phyloP scores from a whole-genome alignment of 257 asterid species.

The Forsythia suspensa region DNA sequence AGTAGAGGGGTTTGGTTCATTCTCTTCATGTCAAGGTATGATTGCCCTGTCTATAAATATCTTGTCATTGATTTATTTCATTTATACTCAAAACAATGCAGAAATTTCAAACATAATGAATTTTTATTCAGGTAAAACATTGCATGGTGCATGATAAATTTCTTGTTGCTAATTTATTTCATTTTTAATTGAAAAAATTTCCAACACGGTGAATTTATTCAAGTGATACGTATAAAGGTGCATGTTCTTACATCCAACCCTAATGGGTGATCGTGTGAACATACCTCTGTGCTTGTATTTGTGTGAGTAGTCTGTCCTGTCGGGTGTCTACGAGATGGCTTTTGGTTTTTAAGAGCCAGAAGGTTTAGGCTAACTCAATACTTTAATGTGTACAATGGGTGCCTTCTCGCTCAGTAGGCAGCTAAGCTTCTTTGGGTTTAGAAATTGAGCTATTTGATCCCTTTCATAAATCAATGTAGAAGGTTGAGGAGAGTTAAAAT shows the following conservation, averaged over 20 bases:
- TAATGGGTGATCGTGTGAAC: background rate
- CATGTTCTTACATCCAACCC: background rate
- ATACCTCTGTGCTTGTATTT: background rate
- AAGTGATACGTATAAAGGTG: background rate
- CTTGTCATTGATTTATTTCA: background rate
- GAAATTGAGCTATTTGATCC: background rate
- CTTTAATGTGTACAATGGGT: background rate
- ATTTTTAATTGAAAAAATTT: background rate
- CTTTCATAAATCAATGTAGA: background rate
- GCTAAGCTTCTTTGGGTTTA: background rate
- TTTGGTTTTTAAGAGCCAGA: background rate
- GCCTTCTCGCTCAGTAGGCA: background rate
- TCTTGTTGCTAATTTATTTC: background rate
- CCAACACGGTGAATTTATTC: background rate
- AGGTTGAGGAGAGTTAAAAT: background rate
- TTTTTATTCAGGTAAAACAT: background rate
- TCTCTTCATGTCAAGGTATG: slow-evolving; percentile 3
- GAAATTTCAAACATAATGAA: too few relatives aligned
- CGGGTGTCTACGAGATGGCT: background rate
- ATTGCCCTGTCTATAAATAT: background rate
- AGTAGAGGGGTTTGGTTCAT: background rate
- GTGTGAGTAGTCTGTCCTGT: background rate
- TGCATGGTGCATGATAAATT: background rate
- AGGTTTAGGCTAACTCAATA: background rate
- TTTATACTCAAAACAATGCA: background rate